Evolutionary conservation across 1,139 yeast species (phyloP).

Genomic region (Debaryomycetaceae sp.): DNA sequence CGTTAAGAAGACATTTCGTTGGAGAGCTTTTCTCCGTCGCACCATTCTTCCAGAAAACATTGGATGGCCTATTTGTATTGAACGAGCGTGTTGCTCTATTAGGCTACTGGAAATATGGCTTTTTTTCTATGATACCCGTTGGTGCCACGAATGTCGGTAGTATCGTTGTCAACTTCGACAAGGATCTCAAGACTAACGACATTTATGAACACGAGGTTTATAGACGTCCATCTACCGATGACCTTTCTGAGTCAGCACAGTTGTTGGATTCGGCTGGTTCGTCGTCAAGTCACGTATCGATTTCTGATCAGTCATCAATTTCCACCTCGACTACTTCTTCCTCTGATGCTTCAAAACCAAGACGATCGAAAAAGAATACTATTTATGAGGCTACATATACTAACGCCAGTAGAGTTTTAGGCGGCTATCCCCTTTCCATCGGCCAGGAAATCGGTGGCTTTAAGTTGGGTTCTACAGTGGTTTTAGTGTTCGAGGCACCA

Average conservation of each 20-base stretch:
- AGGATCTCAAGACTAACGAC: slow-evolving; percentile 82
- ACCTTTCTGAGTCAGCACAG: slow-evolving; percentile 29
- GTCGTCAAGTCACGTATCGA: slow-evolving; percentile 12
- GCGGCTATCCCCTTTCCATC: slow-evolving; percentile 84
- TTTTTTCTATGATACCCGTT: slow-evolving; percentile 97
- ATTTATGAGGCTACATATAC: slow-evolving; percentile 94
- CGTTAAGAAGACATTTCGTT: slow-evolving; percentile 88
- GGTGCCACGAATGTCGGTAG: slow-evolving; percentile 99
- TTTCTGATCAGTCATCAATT: slow-evolving; percentile 4
- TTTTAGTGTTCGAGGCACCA: slow-evolving; percentile 95
- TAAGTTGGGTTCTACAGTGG: slow-evolving; percentile 93
- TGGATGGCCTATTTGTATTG: slow-evolving; percentile 82
- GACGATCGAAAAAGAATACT: slow-evolving; percentile 59
- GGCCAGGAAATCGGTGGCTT: slow-evolving; percentile 99
- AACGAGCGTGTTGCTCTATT: slow-evolving; percentile 94
- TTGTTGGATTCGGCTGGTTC: slow-evolving; percentile 18
- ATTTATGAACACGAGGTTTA: slow-evolving; percentile 55
- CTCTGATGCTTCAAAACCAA: slow-evolving; percentile 22
- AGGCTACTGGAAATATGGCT: slow-evolving; percentile 96
- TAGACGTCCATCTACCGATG: slow-evolving; percentile 15
- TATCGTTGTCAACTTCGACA: slow-evolving; percentile 87
- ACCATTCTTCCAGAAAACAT: slow-evolving; percentile 87
- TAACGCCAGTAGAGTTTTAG: slow-evolving; percentile 72
- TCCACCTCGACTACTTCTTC: slow-evolving; percentile 10
- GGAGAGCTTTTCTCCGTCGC: slow-evolving; percentile 97